Percentiles rank a stretch among this genome's conserved stretches.
Evolutionary conservation across 176 grass and related monocot species (phyloP).

Genomic region (Lolium perenne): DNA sequence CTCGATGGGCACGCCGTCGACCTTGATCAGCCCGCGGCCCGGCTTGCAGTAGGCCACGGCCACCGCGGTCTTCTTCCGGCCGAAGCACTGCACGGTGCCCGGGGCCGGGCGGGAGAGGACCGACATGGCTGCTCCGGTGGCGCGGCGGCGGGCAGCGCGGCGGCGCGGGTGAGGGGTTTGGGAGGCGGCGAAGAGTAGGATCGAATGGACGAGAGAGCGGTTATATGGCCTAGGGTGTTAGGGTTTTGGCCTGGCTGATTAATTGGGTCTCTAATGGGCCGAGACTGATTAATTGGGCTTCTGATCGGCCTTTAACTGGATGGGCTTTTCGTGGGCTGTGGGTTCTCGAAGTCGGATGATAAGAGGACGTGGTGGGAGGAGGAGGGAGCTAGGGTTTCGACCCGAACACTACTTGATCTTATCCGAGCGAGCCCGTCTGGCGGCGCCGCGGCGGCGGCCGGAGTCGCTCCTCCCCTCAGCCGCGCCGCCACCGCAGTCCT

Average conservation of each 20-base stretch:
- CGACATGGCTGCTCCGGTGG: slow-evolving; percentile 30
- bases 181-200: neutral
- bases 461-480: slow-evolving; percentile 19
- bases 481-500: slow-evolving; percentile 3
- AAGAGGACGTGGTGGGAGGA: neutral
- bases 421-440: slow-evolving; percentile 46
- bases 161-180: neutral
- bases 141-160: neutral
- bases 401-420: slow-evolving; percentile 61
- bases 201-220: neutral
- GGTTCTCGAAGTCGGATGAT: neutral
- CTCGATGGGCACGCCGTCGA: slow-evolving; percentile 83
- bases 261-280: neutral
- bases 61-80: slow-evolving; percentile 87
- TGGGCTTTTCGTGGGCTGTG: neutral
- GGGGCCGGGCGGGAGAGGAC: slow-evolving; percentile 34
- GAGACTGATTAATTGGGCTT: neutral
- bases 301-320: neutral
- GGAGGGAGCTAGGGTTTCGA: slow-evolving; percentile 36
- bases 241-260: slow-evolving; percentile 33
- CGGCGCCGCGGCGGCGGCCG: slow-evolving; percentile 36
- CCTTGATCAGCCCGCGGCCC: slow-evolving; percentile 83
- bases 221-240: slow-evolving; percentile 38
- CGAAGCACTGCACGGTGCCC: slow-evolving; percentile 80
- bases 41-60: slow-evolving; percentile 82